Percentiles rank a stretch among this genome's conserved stretches.
Evolutionary conservation across 2,329 filamentous ascomycete species (phyloP).

Genomic region (Kalaharituber pfeilii): DNA sequence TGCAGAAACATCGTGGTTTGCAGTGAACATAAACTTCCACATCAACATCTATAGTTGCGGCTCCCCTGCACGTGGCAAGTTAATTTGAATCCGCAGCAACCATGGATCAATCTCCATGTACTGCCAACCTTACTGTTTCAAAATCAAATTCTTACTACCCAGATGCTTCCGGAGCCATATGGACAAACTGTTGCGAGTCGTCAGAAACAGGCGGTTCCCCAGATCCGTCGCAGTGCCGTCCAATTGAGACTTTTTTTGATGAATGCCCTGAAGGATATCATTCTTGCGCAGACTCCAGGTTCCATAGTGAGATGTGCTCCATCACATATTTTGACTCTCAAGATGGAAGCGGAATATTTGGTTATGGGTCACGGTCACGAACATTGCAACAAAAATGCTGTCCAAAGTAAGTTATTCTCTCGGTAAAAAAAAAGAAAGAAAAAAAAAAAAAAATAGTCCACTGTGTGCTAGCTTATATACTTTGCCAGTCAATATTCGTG

Average conservation of each 20-base stretch:
- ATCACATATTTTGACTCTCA: not conserved
- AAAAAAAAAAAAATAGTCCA: too few relatives aligned
- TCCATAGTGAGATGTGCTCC: constrained; percentile 13
- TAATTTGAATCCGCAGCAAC: too few relatives aligned
- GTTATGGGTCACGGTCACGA: not conserved
- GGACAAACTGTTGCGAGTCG: constrained; percentile 10
- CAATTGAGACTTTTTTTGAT: constrained; percentile 1
- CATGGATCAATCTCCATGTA: too few relatives aligned
- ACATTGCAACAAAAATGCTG: constrained; percentile 13
- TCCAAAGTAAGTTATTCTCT: constrained; percentile 6
- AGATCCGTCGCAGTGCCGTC: constrained; percentile 9
- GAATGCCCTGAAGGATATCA: constrained; percentile 7
- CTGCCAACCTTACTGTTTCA: not conserved
- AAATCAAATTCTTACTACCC: not conserved
- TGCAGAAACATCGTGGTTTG: too few relatives aligned
- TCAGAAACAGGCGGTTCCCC: too few relatives aligned
- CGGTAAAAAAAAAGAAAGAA: too few relatives aligned
- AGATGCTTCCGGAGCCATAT: constrained; percentile 1
- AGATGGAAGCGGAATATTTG: not conserved
- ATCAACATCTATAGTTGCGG: too few relatives aligned
- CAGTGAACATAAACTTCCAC: too few relatives aligned
- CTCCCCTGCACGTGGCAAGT: too few relatives aligned
- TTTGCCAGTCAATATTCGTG: constrained; percentile 10
- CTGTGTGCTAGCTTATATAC: not conserved
- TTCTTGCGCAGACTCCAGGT: constrained; percentile 9